phyloP scores from a whole-genome alignment of 805 yeast species.

The Yarrowia bubula region DNA sequence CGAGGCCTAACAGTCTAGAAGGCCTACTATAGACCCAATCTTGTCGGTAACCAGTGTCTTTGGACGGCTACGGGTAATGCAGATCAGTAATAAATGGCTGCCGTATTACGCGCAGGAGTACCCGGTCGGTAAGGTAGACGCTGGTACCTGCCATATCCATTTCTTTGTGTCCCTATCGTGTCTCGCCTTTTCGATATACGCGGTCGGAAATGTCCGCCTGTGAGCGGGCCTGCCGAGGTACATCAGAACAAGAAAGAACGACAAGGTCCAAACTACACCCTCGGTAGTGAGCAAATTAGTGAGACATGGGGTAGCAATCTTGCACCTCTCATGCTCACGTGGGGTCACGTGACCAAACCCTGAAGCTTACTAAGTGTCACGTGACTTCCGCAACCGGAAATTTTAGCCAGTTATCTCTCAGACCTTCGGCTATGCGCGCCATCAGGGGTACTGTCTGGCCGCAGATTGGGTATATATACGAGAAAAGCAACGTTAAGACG shows the following conservation, averaged over 20 bases:
- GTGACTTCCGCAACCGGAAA: neutral
- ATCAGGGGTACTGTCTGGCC: constrained; percentile 11
- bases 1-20: too few relatives aligned
- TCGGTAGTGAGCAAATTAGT: neutral
- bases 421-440: constrained; percentile 18
- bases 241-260: neutral
- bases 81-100: too few relatives aligned
- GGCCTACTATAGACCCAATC: too few relatives aligned
- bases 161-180: neutral
- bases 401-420: neutral
- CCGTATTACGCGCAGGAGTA: too few relatives aligned
- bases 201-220: constrained; percentile 5
- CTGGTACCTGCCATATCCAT: too few relatives aligned
- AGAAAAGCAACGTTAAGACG: constrained; percentile 5
- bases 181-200: constrained; percentile 2
- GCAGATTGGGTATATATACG: constrained; percentile 15
- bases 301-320: neutral
- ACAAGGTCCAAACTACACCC: neutral
- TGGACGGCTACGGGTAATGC: too few relatives aligned
- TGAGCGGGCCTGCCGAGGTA: neutral
- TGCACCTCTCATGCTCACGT: too few relatives aligned
- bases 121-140: too few relatives aligned
- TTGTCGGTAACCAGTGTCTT: too few relatives aligned
- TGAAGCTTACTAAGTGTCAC: neutral
- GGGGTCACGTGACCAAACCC: too few relatives aligned